A percentile compares a stretch with the other conserved stretches of the same genome.
Evolutionary conservation across 2,329 filamentous ascomycete genomes (phyloP).

Genomic region (Aspergillus neotritici): DNA sequence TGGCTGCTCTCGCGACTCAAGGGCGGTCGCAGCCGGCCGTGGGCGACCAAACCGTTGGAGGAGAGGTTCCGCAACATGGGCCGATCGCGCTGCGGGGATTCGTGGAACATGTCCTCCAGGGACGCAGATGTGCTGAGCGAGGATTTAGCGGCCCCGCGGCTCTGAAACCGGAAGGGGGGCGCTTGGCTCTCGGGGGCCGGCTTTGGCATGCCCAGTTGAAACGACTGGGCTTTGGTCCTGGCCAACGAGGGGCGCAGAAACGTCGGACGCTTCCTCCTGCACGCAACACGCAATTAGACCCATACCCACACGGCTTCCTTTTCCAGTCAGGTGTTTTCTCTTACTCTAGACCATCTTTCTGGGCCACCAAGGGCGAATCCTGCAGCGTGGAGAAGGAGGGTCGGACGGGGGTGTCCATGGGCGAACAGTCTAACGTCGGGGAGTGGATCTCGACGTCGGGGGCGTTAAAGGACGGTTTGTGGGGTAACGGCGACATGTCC

Average conservation of each 20-base stretch:
- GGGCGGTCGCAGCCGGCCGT: constrained; percentile 59
- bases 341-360: constrained; percentile 33
- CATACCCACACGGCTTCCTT: neutral
- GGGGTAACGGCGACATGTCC: constrained; percentile 89
- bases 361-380: constrained; percentile 34
- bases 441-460: constrained; percentile 63
- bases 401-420: constrained; percentile 37
- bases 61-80: constrained; percentile 58
- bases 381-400: constrained; percentile 34
- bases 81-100: constrained; percentile 69
- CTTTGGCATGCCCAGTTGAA: constrained; percentile 58
- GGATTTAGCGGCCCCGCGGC: constrained; percentile 44
- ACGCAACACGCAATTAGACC: constrained; percentile 19
- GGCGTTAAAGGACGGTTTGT: constrained; percentile 66
- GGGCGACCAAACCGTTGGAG: constrained; percentile 51
- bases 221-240: constrained; percentile 68
- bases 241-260: constrained; percentile 69
- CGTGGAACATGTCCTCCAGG: constrained; percentile 72
- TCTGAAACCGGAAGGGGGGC: constrained; percentile 71
- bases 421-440: constrained; percentile 58
- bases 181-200: constrained; percentile 59
- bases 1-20: constrained; percentile 54
- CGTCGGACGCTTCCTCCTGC: constrained; percentile 61
- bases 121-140: constrained; percentile 58
- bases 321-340: constrained; percentile 10